Evolutionary conservation across 768 basidiomycete genomes (phyloP), one percentile per base, ranked within the genome.

Genomic region (Tremella mesenterica): DNA sequence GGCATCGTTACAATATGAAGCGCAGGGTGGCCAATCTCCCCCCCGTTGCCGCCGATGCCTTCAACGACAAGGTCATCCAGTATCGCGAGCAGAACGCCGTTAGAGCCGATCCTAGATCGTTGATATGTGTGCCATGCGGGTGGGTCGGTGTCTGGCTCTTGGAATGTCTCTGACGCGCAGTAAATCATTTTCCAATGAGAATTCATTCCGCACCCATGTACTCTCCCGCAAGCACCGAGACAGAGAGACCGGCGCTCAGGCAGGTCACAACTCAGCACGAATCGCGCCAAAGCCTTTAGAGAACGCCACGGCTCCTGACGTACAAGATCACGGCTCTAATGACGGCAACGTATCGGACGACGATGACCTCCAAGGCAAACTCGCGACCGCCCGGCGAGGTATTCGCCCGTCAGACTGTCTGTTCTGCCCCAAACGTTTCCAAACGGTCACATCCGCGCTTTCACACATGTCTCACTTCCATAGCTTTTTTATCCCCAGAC

Each of bases 1-100:
- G 87, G 73, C 95, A 99, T 76, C 79, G 91, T 49, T 99, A 99
- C 76, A 99, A 99, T 70, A 89, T 96, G 83, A 93, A 93, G 66
- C 85, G 92, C 59, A 83, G 90, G 26, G 86, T 97, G 16, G 92
- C 93, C 1, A 82, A 80, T 4, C 79, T 99, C 1, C 85, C 88
- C 8, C 91, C 93, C 1, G 82, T 99, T 64, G 83, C 82, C 54
- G 80, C 79, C 0, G 74, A 78, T 6, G 62, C 84, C 1, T 99
- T 96, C 76, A 85, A 91, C 63, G 81, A 88, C 65, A 97, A 96
- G 67, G 85, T 95, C 12, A 70, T 85, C 26, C 86, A 93, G 58
- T 76, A 88, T 60, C 77, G 81, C 14, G 78, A 81, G 39, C 85
- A 91, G 74, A 87, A 85, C 1, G 83, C 85, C 0, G 76, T 85